phyloP scores from a whole-genome alignment of 768 basidiomycete genomes.

The Myochromella boudieri region DNA sequence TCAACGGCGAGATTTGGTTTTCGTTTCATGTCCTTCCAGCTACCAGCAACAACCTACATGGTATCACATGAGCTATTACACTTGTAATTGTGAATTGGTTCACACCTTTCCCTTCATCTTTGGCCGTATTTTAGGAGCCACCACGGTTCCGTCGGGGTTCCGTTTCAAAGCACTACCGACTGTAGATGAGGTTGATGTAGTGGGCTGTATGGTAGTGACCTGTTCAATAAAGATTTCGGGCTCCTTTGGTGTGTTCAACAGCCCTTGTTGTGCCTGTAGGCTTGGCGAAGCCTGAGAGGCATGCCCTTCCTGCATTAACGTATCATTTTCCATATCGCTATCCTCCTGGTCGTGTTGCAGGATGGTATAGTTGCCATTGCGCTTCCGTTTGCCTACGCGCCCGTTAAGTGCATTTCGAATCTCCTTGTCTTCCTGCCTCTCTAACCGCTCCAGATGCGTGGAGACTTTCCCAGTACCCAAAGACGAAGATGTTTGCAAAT shows the following conservation, averaged over 20 bases:
- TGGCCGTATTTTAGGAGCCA: constrained; percentile 48
- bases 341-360: constrained; percentile 31
- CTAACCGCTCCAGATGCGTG: constrained; percentile 61
- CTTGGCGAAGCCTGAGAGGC: neutral
- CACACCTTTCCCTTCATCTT: constrained; percentile 47
- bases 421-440: constrained; percentile 59
- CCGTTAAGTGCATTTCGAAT: constrained; percentile 53
- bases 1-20: constrained; percentile 22
- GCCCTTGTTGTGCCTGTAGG: constrained; percentile 3
- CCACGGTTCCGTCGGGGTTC: constrained; percentile 61
- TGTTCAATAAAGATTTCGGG: neutral
- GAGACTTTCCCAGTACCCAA: constrained; percentile 72
- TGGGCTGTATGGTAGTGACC: constrained; percentile 3
- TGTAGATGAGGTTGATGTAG: constrained; percentile 22
- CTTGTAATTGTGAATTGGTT: constrained; percentile 14
- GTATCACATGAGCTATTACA: constrained; percentile 15
- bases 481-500: constrained; percentile 78
- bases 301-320: constrained; percentile 11
- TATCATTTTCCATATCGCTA: constrained; percentile 25
- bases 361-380: constrained; percentile 39
- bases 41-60: constrained; percentile 18
- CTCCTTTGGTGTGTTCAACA: neutral
- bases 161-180: constrained; percentile 69
- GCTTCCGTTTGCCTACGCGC: constrained; percentile 47
- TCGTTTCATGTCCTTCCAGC: constrained; percentile 45